These are phyloP conservation scores for Vigna reflexopilosa DNA, from an alignment of 306 rosid species.

Conservation along the genomic window DNA sequence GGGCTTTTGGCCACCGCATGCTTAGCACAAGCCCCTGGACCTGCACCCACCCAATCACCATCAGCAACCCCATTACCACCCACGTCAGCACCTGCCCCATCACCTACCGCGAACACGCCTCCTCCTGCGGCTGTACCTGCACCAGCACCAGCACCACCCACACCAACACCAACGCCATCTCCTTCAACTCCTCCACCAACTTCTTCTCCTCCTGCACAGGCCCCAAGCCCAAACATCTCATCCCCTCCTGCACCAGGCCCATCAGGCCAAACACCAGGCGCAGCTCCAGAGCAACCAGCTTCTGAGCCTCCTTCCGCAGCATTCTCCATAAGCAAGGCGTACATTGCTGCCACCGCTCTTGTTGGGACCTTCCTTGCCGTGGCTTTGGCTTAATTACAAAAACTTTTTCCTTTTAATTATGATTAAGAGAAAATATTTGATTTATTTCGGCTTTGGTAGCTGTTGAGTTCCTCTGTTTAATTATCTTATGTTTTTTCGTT, in stretches of 20 bases:
- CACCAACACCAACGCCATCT: constrained; percentile 29
- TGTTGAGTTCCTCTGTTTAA: neutral
- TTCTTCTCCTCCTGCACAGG: constrained; percentile 21
- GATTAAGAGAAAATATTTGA: no score
- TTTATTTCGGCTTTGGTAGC: neutral
- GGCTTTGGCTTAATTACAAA: constrained; percentile 59
- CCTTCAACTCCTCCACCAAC: constrained; percentile 29
- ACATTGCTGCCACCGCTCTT: constrained; percentile 64
- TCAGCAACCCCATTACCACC: constrained; percentile 47
- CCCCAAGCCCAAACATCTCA: constrained; percentile 25
- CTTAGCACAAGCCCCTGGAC: constrained; percentile 81
- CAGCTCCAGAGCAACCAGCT: constrained; percentile 28
- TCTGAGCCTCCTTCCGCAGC: constrained; percentile 50
- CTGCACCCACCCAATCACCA: constrained; percentile 56
- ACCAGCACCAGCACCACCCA: constrained; percentile 16
- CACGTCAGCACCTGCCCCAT: constrained; percentile 18
- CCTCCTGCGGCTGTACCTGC: constrained; percentile 36
- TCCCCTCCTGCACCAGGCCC: constrained; percentile 35
- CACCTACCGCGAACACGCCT: constrained; percentile 40
- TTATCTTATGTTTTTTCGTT: neutral
- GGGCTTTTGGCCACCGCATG: constrained; percentile 72
- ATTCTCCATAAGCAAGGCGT: constrained; percentile 55
- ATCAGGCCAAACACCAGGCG: constrained; percentile 31
- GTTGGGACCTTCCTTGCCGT: constrained; percentile 68
- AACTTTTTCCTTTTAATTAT: no score